A percentile compares a stretch with the other conserved stretches of the same genome.
Conservation (phyloP, 495 filamentous ascomycete genomes). For the Podospora conica region DNA sequence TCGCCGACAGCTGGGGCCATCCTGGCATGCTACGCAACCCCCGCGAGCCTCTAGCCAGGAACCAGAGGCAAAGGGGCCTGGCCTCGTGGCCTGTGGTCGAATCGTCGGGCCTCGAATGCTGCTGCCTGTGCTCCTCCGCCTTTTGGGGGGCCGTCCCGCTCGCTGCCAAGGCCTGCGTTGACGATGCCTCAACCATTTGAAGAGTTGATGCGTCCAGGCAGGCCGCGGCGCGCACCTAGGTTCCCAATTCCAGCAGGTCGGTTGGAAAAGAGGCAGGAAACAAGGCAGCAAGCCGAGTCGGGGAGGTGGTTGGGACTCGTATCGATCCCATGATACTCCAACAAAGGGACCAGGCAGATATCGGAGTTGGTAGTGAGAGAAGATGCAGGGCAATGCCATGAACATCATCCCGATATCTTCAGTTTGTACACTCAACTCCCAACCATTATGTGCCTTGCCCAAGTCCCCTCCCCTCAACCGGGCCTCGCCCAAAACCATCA, state of each 20-base stretch:
- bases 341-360: not conserved
- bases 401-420: not conserved
- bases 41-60: constrained; percentile 6
- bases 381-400: not conserved
- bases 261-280: not conserved
- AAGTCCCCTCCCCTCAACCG: no score
- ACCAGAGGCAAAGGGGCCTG: not conserved
- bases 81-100: constrained; percentile 1
- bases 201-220: not conserved
- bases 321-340: not conserved
- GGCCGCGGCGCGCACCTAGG: no score
- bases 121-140: constrained; percentile 10
- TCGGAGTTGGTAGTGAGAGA: not conserved
- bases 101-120: constrained; percentile 10
- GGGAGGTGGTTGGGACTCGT: not conserved
- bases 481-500: not conserved
- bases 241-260: not conserved
- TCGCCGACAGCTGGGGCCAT: not conserved
- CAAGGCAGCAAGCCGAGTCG: not conserved
- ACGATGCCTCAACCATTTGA: not conserved
- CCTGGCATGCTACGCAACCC: constrained; percentile 3
- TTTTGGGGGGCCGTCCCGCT: not conserved
- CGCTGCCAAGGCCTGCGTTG: not conserved
- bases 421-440: not conserved
- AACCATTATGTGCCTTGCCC: not conserved